Evolutionary conservation across 2,329 filamentous ascomycete genomes (phyloP), one percentile per base, ranked within the genome.

Genomic region (Penicillium glabrum): DNA sequence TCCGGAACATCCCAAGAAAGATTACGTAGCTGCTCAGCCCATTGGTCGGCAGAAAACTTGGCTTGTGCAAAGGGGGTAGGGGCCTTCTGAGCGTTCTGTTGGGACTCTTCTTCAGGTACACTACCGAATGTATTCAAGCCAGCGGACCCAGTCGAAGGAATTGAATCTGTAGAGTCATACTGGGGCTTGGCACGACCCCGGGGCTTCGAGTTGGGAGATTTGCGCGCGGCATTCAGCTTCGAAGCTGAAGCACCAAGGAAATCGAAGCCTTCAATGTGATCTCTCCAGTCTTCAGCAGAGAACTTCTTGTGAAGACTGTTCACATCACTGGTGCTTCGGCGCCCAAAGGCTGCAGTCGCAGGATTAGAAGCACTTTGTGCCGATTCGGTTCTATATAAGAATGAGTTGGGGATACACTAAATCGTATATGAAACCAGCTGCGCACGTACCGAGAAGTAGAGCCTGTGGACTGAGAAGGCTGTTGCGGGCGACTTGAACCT

Each of bases 271-370:
- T 61, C 56, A n/a, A 78, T 67, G 45, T 71, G 72, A 47, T 69
- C 69, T 47, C 72, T 68, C 76, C 76, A 79, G 21, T 75, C 74
- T 13, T 71, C 69, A 1, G 75, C 74, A 5, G 75, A 76, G 48
- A 80, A 80, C 46, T 71, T 71, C 31, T 74, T 74, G 27, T 72
- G 72, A 45, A 73, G 48, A 44, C 67, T 60, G 23, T 55, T 55
- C 10, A 43, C 14, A 4, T 50, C 46, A 43, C 66, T 70, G 52
- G 75, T 67, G 53, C 69, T 73, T 41, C 65, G 72, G 44, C 70
- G 72, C 46, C 70, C 75, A 35, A 67, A 68, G 19, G 63, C 54
- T 35, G 64, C 57, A 51, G 63, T 54, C 47, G 61, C 52, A 23
- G 39, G 53, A 11, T 43, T 48, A 21, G 52, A 27, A 24, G 41